Evolutionary conservation across 805 yeast species (phyloP).

Genomic region (Kuraishia cidri): DNA sequence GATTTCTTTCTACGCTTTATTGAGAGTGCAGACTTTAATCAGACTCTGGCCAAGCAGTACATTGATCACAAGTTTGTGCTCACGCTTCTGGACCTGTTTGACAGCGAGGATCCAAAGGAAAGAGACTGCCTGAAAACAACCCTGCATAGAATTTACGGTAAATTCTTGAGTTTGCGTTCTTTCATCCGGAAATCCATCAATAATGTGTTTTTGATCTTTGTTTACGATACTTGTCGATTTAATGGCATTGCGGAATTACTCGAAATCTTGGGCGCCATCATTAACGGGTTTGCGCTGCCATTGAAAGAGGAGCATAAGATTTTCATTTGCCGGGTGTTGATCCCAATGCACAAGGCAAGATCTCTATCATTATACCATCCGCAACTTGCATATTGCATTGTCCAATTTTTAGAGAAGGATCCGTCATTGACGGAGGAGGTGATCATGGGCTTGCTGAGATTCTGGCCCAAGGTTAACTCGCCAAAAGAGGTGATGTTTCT

Average conservation of each 20-base stretch:
- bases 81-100: constrained; percentile 79
- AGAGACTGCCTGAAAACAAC: constrained; percentile 94
- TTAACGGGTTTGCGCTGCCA: constrained; percentile 96
- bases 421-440: constrained; percentile 90
- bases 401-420: constrained; percentile 94
- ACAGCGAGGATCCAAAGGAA: constrained; percentile 94
- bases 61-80: constrained; percentile 88
- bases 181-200: constrained; percentile 87
- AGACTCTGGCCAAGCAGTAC: constrained; percentile 84
- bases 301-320: constrained; percentile 95
- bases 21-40: constrained; percentile 92
- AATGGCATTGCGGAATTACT: constrained; percentile 93
- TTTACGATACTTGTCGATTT: constrained; percentile 91
- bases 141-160: constrained; percentile 92
- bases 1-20: constrained; percentile 89
- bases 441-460: constrained; percentile 84
- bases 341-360: constrained; percentile 90
- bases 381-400: constrained; percentile 93
- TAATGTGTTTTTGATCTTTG: constrained; percentile 87
- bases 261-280: constrained; percentile 92
- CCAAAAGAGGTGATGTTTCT: constrained; percentile 95
- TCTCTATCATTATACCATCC: constrained; percentile 89
- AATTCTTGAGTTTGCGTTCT: constrained; percentile 80
- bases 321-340: constrained; percentile 73
- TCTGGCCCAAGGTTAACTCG: constrained; percentile 94